These are phyloP conservation scores for Lumnitzera racemosa DNA, from an alignment of 345 rosid species.

Conservation along the genomic window DNA sequence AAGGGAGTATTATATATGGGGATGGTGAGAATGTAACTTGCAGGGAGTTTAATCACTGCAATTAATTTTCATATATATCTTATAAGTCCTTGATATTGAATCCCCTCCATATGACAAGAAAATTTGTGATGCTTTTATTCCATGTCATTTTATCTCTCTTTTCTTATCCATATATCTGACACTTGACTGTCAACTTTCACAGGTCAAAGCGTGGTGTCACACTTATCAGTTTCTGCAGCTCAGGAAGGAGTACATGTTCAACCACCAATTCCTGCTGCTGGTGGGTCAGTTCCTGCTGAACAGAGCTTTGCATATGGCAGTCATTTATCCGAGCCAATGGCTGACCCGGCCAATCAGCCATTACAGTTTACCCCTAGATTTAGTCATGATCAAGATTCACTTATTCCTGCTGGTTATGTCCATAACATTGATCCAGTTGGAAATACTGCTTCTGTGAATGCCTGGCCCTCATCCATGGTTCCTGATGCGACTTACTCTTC, in stretches of 20 bases:
- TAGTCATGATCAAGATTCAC: conserved; percentile 36
- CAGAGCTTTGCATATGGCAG: conserved; percentile 52
- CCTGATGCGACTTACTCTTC: conserved; percentile 51
- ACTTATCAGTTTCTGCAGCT: conserved; percentile 33
- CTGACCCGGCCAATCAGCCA: conserved; percentile 57
- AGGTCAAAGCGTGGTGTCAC: conserved; percentile 26
- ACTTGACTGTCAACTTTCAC: conserved; percentile 22
- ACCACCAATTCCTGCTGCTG: conserved; percentile 30
- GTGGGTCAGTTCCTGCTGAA: conserved; percentile 29
- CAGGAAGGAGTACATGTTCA: conserved; percentile 40
- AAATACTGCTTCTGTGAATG: conserved; percentile 29
- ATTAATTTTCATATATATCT: too few species aligned
- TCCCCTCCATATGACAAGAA: too few species aligned
- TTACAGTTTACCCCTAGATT: conserved; percentile 58
- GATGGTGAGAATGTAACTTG: too few species aligned
- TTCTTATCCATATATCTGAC: neutral
- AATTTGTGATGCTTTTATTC: too few species aligned
- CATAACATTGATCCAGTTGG: conserved; percentile 31
- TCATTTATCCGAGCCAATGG: conserved; percentile 40
- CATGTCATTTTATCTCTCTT: too few species aligned
- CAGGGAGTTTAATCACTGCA: too few species aligned
- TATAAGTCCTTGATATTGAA: too few species aligned
- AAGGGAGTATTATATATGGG: too few species aligned
- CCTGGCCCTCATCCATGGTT: conserved; percentile 55
- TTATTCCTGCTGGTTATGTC: conserved; percentile 38